phyloP scores from a whole-genome alignment of 192 early-diverging fungal species.

The Linnemannia exigua region DNA sequence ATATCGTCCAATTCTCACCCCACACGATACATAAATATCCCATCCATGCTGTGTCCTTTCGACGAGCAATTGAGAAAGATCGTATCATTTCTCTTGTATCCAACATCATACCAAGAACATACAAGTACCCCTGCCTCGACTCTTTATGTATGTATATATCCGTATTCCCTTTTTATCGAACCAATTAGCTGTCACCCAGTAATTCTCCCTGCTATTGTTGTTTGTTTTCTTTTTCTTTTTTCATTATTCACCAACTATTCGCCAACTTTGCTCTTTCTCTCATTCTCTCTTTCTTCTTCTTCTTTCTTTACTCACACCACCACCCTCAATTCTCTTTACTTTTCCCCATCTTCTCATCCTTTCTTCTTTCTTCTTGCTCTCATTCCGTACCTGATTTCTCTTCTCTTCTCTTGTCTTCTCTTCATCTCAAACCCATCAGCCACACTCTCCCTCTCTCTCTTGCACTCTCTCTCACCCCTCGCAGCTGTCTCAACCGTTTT shows the following conservation, averaged over 20 bases:
- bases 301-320: not conserved
- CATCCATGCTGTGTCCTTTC: not conserved
- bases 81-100: not conserved
- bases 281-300: not conserved
- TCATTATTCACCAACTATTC: not conserved
- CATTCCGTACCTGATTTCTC: no score
- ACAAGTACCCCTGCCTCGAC: not conserved
- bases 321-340: not conserved
- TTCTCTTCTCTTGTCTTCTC: not conserved
- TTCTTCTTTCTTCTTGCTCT: not conserved
- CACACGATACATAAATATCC: not conserved
- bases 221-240: not conserved
- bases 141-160: no score
- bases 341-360: not conserved
- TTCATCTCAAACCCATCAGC: conserved; percentile 13
- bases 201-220: not conserved
- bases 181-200: not conserved
- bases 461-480: no score
- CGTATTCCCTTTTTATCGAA: not conserved
- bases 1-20: not conserved
- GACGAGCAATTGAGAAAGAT: not conserved
- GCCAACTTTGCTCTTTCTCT: not conserved
- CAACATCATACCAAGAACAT: no score
- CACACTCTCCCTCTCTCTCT: not conserved
- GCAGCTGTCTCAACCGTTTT: not conserved